phyloP scores from a whole-genome alignment of 2,329 filamentous ascomycete genomes.

The Nemania sp. region DNA sequence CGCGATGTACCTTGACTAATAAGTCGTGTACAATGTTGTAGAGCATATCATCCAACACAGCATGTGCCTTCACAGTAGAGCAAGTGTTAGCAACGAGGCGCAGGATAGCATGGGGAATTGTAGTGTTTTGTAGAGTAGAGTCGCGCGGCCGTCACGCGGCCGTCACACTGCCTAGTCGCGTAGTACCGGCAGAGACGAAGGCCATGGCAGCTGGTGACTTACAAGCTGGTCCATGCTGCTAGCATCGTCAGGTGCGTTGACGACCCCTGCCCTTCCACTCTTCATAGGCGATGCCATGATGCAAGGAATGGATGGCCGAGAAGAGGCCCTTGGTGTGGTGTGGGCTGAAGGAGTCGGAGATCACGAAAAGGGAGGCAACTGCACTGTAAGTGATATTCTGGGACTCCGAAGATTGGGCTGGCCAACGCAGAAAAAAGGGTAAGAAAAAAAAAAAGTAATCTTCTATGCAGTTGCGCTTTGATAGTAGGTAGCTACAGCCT shows the following conservation, averaged over 20 bases:
- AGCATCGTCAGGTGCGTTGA: conserved; percentile 56
- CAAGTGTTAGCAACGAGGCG: conserved; percentile 13
- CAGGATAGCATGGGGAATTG: conserved; percentile 1
- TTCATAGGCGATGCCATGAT: conserved; percentile 31
- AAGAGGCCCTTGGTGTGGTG: conserved; percentile 15
- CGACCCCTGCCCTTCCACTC: conserved; percentile 53
- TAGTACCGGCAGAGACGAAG: background rate
- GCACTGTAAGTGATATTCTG: background rate
- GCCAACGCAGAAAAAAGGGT: conserved; percentile 1
- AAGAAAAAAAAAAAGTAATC: conserved; percentile 6
- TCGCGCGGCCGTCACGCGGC: too few species aligned
- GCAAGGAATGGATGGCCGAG: conserved; percentile 14
- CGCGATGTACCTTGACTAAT: conserved; percentile 72
- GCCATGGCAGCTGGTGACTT: conserved; percentile 41
- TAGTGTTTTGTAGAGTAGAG: too few species aligned
- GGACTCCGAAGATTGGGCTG: background rate
- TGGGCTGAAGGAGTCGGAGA: conserved; percentile 14
- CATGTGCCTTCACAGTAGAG: conserved; percentile 52
- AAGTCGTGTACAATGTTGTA: conserved; percentile 78
- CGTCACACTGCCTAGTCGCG: too few species aligned
- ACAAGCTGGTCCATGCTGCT: conserved; percentile 62
- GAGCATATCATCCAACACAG: conserved; percentile 73
- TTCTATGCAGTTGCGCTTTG: conserved; percentile 8
- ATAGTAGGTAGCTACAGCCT: conserved; percentile 11
- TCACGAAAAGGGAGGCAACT: background rate